Percentiles rank a stretch among this genome's conserved stretches.
Conservation (phyloP, 192 early-diverging fungal genomes). For the Phycomyces nitens region DNA sequence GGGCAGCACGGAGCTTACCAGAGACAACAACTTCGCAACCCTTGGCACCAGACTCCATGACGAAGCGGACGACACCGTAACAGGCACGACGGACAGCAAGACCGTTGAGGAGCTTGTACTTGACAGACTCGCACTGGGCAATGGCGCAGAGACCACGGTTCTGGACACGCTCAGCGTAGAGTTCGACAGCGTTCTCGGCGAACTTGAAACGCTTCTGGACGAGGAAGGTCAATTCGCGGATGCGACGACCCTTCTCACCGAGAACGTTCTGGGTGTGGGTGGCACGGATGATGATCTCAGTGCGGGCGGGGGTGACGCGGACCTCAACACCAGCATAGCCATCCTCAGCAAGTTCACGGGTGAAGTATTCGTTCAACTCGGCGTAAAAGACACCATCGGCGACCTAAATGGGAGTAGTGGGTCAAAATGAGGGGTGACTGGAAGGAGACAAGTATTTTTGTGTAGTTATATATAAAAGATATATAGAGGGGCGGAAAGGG, state of each 20-base stretch:
- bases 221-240: slow-evolving; percentile 95
- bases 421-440: not conserved
- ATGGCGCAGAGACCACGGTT: slow-evolving; percentile 97
- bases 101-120: slow-evolving; percentile 97
- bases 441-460: too few species aligned
- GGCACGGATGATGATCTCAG: slow-evolving; percentile 99
- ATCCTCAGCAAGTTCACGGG: slow-evolving; percentile 93
- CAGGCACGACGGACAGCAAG: slow-evolving; percentile 95
- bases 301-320: slow-evolving; percentile 98
- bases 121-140: slow-evolving; percentile 98
- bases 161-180: slow-evolving; percentile 97
- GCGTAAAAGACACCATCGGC: slow-evolving; percentile 99
- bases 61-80: slow-evolving; percentile 98
- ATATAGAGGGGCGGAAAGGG: not conserved
- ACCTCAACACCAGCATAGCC: slow-evolving; percentile 99
- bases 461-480: not conserved
- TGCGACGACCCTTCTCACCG: slow-evolving; percentile 97
- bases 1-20: slow-evolving; percentile 98
- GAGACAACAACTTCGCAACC: slow-evolving; percentile 99
- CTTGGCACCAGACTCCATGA: slow-evolving; percentile 99
- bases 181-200: slow-evolving; percentile 96
- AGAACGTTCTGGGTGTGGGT: slow-evolving; percentile 97
- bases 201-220: slow-evolving; percentile 99
- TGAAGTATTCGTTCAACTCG: slow-evolving; percentile 99
- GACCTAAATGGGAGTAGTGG: slow-evolving; percentile 57